Conservation (phyloP, 257 asterid species). For the Paulownia fortunei region DNA sequence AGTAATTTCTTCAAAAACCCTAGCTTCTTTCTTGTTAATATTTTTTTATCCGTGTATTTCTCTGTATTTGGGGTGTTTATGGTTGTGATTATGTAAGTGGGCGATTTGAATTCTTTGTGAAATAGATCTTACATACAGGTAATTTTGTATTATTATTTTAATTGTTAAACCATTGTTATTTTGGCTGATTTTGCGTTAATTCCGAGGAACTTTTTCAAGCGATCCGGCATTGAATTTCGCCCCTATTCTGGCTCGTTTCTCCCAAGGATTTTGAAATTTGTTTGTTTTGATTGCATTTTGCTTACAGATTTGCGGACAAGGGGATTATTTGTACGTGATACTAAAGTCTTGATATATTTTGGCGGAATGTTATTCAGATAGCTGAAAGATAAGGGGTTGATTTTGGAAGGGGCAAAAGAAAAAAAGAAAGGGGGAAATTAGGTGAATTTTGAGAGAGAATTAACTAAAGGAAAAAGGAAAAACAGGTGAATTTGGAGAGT, state of each 20-base stretch:
- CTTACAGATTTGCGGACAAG: conserved; percentile 54
- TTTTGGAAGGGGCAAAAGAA: conserved; percentile 15
- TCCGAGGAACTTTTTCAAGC: conserved; percentile 18
- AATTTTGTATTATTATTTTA: conserved; percentile 13
- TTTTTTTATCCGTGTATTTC: background rate
- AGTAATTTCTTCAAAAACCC: conserved; percentile 45
- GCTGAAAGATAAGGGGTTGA: conserved; percentile 23
- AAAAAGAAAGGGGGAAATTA: background rate
- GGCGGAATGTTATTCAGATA: conserved; percentile 33
- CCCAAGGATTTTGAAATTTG: conserved; percentile 29
- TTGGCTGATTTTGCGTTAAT: conserved; percentile 23
- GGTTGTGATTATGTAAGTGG: background rate
- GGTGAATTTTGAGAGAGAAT: background rate
- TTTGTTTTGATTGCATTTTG: conserved; percentile 31
- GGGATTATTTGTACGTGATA: conserved; percentile 29
- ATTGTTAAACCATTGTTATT: conserved; percentile 16
- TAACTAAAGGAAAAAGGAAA: conserved; percentile 12
- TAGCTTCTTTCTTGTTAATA: conserved; percentile 24
- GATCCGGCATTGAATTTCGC: conserved; percentile 45
- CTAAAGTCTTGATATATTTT: conserved; percentile 12
- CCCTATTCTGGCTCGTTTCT: conserved; percentile 34
- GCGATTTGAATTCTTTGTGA: conserved; percentile 19
- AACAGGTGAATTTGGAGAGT: conserved; percentile 34
- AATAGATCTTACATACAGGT: conserved; percentile 35
- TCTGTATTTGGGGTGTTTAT: background rate